Evolutionary conservation across 1,284 basidiomycete genomes (phyloP).

Genomic region (Quambalaria eucalypti): DNA sequence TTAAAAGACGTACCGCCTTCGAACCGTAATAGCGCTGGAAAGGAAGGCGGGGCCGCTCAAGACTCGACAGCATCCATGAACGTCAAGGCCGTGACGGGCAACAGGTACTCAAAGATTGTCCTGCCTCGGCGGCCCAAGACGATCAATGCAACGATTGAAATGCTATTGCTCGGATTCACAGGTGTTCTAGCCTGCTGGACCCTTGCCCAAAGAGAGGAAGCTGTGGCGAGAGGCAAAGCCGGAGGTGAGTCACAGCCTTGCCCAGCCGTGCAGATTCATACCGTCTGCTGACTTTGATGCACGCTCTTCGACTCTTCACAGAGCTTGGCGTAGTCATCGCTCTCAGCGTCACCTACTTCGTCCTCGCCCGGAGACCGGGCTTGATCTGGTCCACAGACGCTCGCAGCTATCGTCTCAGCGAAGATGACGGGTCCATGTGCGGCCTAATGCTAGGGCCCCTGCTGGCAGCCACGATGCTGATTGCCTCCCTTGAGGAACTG

Average conservation of each 20-base stretch:
- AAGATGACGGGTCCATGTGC: constrained; percentile 30
- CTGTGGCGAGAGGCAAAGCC: neutral
- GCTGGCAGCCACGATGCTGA: constrained; percentile 22
- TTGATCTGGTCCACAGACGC: constrained; percentile 37
- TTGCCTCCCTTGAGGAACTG: constrained; percentile 21
- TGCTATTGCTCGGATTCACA: neutral
- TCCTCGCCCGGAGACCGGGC: constrained; percentile 19
- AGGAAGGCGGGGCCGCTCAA: neutral
- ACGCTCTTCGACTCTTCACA: neutral
- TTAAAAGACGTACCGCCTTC: neutral
- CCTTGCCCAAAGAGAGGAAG: neutral
- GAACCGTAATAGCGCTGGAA: neutral
- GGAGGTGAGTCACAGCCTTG: neutral
- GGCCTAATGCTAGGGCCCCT: constrained; percentile 29
- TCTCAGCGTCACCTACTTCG: constrained; percentile 21
- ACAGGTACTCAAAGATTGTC: neutral
- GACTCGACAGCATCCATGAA: neutral
- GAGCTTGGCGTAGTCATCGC: constrained; percentile 23
- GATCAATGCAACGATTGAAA: neutral
- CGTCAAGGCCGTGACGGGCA: neutral
- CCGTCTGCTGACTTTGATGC: neutral
- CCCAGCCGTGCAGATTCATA: neutral
- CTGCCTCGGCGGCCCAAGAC: neutral
- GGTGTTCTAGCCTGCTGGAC: neutral
- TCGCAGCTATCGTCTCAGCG: constrained; percentile 28